Evolutionary conservation across 2,329 filamentous ascomycete genomes (phyloP).

Genomic region (Alternaria brassicae): DNA sequence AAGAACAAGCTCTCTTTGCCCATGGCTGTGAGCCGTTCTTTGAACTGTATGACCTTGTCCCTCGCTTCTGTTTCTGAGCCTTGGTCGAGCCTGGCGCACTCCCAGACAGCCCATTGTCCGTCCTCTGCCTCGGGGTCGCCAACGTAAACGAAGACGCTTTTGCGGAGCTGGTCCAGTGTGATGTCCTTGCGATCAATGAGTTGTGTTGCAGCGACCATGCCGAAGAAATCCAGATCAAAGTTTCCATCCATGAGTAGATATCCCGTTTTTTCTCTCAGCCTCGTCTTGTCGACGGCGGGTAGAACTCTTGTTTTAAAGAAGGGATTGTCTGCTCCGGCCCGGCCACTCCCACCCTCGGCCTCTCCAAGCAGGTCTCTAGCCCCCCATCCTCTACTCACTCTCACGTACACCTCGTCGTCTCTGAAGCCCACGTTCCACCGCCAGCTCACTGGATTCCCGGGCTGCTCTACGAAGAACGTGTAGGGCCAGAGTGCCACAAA

Average conservation of each 20-base stretch:
- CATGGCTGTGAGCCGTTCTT: conserved; percentile 74
- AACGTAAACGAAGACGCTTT: conserved; percentile 62
- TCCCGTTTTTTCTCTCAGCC: conserved; percentile 79
- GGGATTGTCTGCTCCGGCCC: conserved; percentile 60
- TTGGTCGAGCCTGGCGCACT: conserved; percentile 61
- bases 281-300: conserved; percentile 71
- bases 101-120: conserved; percentile 74
- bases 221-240: conserved; percentile 86
- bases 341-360: conserved; percentile 53
- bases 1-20: conserved; percentile 91
- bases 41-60: conserved; percentile 80
- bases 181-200: conserved; percentile 70
- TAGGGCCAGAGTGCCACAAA: conserved; percentile 57
- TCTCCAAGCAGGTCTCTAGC: conserved; percentile 61
- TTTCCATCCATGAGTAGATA: conserved; percentile 84
- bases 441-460: conserved; percentile 74
- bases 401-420: conserved; percentile 80
- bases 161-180: conserved; percentile 71
- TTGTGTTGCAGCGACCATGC: conserved; percentile 76
- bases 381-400: conserved; percentile 78
- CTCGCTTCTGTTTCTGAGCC: conserved; percentile 67
- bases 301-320: conserved; percentile 69
- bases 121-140: conserved; percentile 48
- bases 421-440: conserved; percentile 77
- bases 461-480: conserved; percentile 65